Evolutionary conservation across 2,329 filamentous ascomycete species (phyloP).

Genomic region (Rhinocladiella mackenziei): DNA sequence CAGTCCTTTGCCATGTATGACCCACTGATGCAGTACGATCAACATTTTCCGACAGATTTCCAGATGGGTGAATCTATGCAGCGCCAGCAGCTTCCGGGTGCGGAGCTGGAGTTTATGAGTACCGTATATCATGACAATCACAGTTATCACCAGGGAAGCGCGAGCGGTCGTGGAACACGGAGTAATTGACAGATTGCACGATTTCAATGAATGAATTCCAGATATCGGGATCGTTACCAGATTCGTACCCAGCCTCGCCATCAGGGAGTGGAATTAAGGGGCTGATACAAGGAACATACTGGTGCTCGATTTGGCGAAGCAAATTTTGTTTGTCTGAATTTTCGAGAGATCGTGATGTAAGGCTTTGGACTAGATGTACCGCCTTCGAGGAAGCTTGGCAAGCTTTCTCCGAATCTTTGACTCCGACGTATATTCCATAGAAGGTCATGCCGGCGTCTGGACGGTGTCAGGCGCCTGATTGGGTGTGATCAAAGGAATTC

Average conservation of each 20-base stretch:
- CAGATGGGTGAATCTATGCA: conserved; percentile 12
- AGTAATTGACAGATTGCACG: conserved; percentile 9
- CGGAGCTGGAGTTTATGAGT: conserved; percentile 30
- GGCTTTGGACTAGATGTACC: too few species aligned
- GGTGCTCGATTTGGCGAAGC: conserved; percentile 8
- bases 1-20: conserved; percentile 22
- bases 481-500: too few species aligned
- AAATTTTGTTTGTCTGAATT: too few species aligned
- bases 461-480: too few species aligned
- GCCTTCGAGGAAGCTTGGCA: too few species aligned
- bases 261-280: too few species aligned
- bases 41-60: conserved; percentile 24
- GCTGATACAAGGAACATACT: conserved; percentile 3
- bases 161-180: conserved; percentile 5
- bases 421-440: too few species aligned
- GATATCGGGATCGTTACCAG: background rate
- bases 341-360: too few species aligned
- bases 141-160: conserved; percentile 4
- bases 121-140: conserved; percentile 25
- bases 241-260: too few species aligned
- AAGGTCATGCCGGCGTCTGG: too few species aligned
- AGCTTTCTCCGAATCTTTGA: too few species aligned
- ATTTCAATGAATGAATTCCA: conserved; percentile 6
- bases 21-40: conserved; percentile 28
- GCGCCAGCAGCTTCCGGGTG: conserved; percentile 16